Base-by-base conservation (phyloP, 257 asterid genomes). In the Nicotiana tabacum region DNA sequence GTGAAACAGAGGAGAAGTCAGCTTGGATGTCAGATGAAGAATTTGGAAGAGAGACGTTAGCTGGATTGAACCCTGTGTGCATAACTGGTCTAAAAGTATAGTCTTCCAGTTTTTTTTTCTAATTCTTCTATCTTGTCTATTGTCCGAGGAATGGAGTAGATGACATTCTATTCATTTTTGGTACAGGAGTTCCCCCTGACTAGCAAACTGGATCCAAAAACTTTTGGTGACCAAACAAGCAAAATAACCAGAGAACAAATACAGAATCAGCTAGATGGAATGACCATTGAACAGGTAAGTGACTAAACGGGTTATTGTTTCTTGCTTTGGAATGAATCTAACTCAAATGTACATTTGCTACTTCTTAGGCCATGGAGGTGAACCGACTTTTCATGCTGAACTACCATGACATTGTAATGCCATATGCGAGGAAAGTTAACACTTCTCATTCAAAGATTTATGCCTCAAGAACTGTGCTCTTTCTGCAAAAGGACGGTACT, bases 371-470 rank as follows among this genome's bases (percentile, higher is more conserved):
- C 56, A 77, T 83, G 18, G 68, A 43, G 79, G 39, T 57, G 10
- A 83, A 78, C 68, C 66, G 51, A 51, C 15, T 83, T 57, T 83
- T 53, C 80, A 67, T 83, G 66, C 53, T 83, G 32, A 79, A 83
- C 29, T 79, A 83, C 27, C 86, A 83, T 13, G 86, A 83, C 53
- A 33, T 53, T 43, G 58, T 83, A 13, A 83, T 83, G 83, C 86
- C 86, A 53, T 83, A 83, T 43, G 62, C 78, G 9, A 66, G 80
- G 27, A 53, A 79, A 10, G 68, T 83, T 6, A 83, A 78, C 86
- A 65, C 70, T 2, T 77, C 86, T 0, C 39, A 17, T 21, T 65
- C 74, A 12, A 83, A 83, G 74, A 83, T 64, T 7, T 83, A 83
- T 33, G 86, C 86, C 35, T 18, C 79, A 32, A 53, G 86, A 69